Conservation (phyloP, 257 asterid genomes). For the Cynanchum wilfordii region DNA sequence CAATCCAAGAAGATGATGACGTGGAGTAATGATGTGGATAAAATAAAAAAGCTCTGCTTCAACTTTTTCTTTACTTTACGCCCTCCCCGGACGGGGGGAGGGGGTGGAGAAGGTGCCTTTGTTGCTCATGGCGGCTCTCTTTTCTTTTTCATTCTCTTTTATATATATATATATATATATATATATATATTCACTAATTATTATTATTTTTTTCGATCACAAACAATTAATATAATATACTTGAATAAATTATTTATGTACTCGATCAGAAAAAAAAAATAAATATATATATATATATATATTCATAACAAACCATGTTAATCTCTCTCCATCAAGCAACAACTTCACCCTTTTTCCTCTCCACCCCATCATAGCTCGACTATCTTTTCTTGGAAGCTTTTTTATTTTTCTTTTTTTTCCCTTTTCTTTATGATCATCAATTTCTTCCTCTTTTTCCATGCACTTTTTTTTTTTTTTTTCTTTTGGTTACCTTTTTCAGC, state of each 20-base stretch:
- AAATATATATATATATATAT: neutral
- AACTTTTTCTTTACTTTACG: constrained; percentile 21
- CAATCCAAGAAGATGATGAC: constrained; percentile 32
- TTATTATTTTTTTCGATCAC: constrained; percentile 22
- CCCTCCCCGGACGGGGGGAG: neutral
- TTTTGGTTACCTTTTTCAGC: constrained; percentile 9
- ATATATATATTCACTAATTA: no score
- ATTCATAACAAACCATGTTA: neutral
- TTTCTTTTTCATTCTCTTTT: constrained; percentile 10
- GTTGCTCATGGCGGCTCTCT: constrained; percentile 51
- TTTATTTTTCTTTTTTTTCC: constrained; percentile 3
- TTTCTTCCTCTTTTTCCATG: constrained; percentile 12
- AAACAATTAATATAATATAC: neutral
- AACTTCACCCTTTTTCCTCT: neutral
- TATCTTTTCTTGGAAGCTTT: neutral
- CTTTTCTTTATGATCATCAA: no score
- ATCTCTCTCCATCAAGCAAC: constrained; percentile 10
- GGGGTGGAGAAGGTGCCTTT: neutral
- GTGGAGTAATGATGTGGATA: constrained; percentile 41
- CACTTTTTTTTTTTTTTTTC: constrained; percentile 11
- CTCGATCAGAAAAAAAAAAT: neutral
- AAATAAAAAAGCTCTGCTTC: constrained; percentile 59
- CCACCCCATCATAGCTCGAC: neutral
- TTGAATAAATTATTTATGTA: neutral
- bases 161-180: neutral